A percentile compares a stretch with the other conserved stretches of the same genome.
phyloP scores from a whole-genome alignment of 352 stramenopile genomes.

The Phytopythium helicoides region DNA sequence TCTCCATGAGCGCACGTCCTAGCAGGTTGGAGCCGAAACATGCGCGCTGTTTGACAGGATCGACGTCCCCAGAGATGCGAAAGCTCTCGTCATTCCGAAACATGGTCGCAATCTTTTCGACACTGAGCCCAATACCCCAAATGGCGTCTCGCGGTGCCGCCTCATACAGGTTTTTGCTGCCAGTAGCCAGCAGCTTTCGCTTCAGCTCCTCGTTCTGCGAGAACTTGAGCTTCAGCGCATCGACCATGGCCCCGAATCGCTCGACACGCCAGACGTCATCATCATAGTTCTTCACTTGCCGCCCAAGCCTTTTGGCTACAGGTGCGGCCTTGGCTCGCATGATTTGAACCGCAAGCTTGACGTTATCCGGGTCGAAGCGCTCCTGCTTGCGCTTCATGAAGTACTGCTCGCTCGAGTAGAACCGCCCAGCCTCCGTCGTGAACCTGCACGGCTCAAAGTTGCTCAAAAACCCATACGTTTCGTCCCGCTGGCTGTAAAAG shows the following conservation, averaged over 20 bases:
- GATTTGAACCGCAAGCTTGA: slow-evolving; percentile 34
- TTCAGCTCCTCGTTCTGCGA: slow-evolving; percentile 24
- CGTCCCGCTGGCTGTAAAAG: slow-evolving; percentile 48
- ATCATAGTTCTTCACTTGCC: slow-evolving; percentile 54
- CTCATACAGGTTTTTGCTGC: slow-evolving; percentile 52
- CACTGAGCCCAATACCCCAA: slow-evolving; percentile 60
- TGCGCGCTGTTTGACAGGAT: slow-evolving; percentile 18
- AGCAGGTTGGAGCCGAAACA: slow-evolving; percentile 58
- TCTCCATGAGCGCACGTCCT: slow-evolving; percentile 52
- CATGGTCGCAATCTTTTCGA: slow-evolving; percentile 30
- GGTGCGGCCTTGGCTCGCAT: slow-evolving; percentile 41
- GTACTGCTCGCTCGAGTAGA: slow-evolving; percentile 68
- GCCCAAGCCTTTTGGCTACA: slow-evolving; percentile 48
- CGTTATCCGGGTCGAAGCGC: slow-evolving; percentile 49
- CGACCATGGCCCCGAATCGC: slow-evolving; percentile 48
- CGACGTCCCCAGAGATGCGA: slow-evolving; percentile 31
- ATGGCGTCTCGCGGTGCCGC: slow-evolving; percentile 44
- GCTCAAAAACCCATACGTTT: slow-evolving; percentile 46
- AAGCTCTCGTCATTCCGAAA: slow-evolving; percentile 37
- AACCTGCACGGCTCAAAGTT: slow-evolving; percentile 66
- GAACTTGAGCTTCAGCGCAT: slow-evolving; percentile 71
- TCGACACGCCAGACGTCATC: slow-evolving; percentile 36
- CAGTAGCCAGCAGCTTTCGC: slow-evolving; percentile 36
- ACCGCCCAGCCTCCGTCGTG: slow-evolving; percentile 19
- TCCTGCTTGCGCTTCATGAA: slow-evolving; percentile 80